Evolutionary conservation across 441 rosid species (phyloP).

Genomic region (Eruca vesicaria): DNA sequence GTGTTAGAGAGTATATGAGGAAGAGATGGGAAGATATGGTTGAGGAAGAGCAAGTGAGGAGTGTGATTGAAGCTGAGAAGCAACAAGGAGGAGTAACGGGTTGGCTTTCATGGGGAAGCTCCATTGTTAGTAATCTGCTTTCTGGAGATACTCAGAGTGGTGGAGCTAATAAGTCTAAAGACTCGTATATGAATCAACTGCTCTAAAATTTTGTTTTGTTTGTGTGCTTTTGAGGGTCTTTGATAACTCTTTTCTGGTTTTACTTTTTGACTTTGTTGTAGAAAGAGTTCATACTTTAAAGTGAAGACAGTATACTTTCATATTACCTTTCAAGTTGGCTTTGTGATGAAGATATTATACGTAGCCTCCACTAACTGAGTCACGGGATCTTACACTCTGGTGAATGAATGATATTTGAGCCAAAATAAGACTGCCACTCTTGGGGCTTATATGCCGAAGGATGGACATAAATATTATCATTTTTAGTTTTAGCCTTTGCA

Average conservation of each 20-base stretch:
- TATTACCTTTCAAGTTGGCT: not conserved
- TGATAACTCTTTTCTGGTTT: not conserved
- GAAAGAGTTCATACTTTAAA: not conserved
- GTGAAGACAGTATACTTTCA: not conserved
- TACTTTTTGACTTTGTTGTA: not conserved
- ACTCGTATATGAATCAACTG: conserved; percentile 26
- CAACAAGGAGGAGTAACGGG: conserved; percentile 47
- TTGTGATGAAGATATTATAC: no score
- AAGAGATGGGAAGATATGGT: conserved; percentile 50
- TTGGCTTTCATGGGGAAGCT: conserved; percentile 61
- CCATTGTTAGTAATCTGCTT: conserved; percentile 38
- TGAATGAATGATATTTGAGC: not conserved
- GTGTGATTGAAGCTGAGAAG: conserved; percentile 40
- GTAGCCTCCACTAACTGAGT: no score
- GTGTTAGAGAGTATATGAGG: conserved; percentile 54
- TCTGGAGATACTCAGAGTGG: conserved; percentile 40
- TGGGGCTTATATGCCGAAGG: not conserved
- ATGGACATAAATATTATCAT: no score
- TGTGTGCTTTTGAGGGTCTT: not conserved
- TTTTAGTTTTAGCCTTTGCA: not conserved
- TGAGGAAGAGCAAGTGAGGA: conserved; percentile 47
- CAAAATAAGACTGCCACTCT: not conserved
- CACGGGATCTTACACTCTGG: not conserved
- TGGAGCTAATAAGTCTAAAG: conserved; percentile 28
- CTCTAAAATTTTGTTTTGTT: not conserved